Evolutionary conservation across 345 rosid species (phyloP).

Genomic region (Hypericum perforatum): DNA sequence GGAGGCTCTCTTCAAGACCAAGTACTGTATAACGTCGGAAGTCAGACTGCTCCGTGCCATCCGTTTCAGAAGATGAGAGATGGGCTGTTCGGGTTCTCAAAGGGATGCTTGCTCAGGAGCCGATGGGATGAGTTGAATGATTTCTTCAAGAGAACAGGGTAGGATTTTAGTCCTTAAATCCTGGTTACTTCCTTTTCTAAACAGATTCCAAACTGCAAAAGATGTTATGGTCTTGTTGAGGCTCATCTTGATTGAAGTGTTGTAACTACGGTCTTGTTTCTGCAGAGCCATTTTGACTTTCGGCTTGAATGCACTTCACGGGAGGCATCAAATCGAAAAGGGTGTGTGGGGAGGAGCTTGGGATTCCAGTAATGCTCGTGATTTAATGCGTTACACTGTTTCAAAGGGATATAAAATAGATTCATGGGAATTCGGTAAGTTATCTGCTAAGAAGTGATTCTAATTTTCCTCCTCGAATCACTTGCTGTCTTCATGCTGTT

Average conservation of each 20-base stretch:
- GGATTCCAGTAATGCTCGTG: slow-evolving; percentile 65
- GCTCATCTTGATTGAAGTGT: background rate
- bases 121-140: slow-evolving; percentile 86
- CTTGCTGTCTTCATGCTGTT: slow-evolving; percentile 7
- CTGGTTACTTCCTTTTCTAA: background rate
- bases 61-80: slow-evolving; percentile 50
- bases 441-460: slow-evolving; percentile 9
- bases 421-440: slow-evolving; percentile 95
- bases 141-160: slow-evolving; percentile 56
- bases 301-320: slow-evolving; percentile 80
- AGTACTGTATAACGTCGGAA: slow-evolving; percentile 66
- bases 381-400: slow-evolving; percentile 68
- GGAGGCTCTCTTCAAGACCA: slow-evolving; percentile 98
- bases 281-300: slow-evolving; percentile 71
- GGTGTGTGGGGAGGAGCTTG: slow-evolving; percentile 77
- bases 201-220: background rate
- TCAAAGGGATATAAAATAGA: slow-evolving; percentile 67
- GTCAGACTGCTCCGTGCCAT: slow-evolving; percentile 50
- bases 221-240: background rate
- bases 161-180: slow-evolving; percentile 19
- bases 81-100: slow-evolving; percentile 81
- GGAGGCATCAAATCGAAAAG: slow-evolving; percentile 54
- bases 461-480: background rate
- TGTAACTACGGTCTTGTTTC: slow-evolving; percentile 13
- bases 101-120: slow-evolving; percentile 81